Base-by-base conservation (phyloP, 176 grass and related monocot genomes). In the Hyparrhenia diplandra region DNA sequence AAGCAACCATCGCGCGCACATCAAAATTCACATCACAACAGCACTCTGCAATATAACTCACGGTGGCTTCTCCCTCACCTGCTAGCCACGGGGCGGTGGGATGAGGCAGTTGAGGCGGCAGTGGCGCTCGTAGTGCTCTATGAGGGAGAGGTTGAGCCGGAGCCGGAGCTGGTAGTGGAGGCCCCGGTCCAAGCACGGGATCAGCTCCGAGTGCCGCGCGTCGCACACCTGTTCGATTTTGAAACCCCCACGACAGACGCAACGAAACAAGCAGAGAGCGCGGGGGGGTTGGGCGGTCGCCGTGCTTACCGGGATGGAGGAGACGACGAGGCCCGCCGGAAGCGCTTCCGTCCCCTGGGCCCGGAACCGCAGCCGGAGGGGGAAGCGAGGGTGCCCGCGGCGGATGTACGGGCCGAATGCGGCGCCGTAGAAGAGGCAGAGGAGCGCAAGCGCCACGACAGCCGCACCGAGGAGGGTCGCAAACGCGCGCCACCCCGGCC, bases 41-140 rank as follows among this genome's bases (percentile, higher is more conserved):
- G 29, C 45, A 69, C 60, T 64, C 80, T 27, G 35, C 31, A 30
- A 40, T 49, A 16, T 49, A 5, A 21, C 18, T 9, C 16, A 23
- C 18, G 37, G n/a, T 47, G 46, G 80, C 25, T 62, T 35, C 27
- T 9, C 1, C 49, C 66, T 85, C 67, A 95, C 92, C 73, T 65
- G 79, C 87, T 95, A 95, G n/a, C n/a, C 89, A 8, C 37, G 6
- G 49, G 92, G 92, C 25, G 92, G 84, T 35, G 92, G 92, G 76
- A 95, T 80, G 87, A 95, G 89, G 87, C 92, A 95, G 76, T 95
- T 92, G 67, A 87, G 77, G 69, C 92, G 81, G 61, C 82, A 95
- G 75, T 95, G 92, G 69, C 92, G 89, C 81, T 95, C 92, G 71
- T 95, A 95, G 80, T 95, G 92, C 74, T 95, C 89, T 89, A 92